Percentiles rank a stretch among this genome's conserved stretches.
phyloP scores from a whole-genome alignment of 78 protist genomes.

The Dictyostelium capitatum region DNA sequence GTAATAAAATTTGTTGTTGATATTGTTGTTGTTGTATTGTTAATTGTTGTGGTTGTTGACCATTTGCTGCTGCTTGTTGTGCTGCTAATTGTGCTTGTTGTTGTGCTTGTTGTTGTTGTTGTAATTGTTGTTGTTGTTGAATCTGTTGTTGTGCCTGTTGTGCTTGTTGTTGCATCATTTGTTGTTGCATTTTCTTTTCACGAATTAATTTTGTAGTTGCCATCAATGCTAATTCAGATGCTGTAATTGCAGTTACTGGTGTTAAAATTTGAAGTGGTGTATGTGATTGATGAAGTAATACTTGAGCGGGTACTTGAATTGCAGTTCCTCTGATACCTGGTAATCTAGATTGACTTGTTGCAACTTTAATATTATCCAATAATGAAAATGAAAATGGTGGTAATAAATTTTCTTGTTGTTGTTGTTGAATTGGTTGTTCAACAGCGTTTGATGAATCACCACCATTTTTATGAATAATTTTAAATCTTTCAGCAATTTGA shows the following conservation, averaged over 20 bases:
- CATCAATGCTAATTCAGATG: constrained; percentile 25
- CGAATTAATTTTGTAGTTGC: constrained; percentile 32
- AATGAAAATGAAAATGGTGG: constrained; percentile 37
- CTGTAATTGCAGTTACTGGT: neutral
- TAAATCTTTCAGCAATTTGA: constrained; percentile 47
- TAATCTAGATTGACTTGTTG: constrained; percentile 20
- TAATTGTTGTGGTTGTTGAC: neutral
- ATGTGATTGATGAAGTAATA: constrained; percentile 32
- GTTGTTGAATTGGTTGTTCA: neutral
- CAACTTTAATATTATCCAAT: constrained; percentile 18
- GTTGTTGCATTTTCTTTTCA: constrained; percentile 46
- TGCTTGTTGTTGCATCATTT: neutral
- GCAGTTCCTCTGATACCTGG: constrained; percentile 57
- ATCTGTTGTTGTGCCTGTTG: constrained; percentile 5
- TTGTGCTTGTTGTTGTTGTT: constrained; percentile 1
- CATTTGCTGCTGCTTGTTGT: neutral
- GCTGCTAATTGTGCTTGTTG: neutral
- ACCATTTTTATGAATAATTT: neutral
- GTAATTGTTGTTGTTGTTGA: constrained; percentile 7
- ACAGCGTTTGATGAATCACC: neutral
- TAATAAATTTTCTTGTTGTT: neutral
- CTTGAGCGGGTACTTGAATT: constrained; percentile 10
- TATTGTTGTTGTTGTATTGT: neutral
- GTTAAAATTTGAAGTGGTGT: neutral
- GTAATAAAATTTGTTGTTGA: neutral